Conservation (phyloP, 140 eudicot genomes). For the Oenanthe javanica region DNA sequence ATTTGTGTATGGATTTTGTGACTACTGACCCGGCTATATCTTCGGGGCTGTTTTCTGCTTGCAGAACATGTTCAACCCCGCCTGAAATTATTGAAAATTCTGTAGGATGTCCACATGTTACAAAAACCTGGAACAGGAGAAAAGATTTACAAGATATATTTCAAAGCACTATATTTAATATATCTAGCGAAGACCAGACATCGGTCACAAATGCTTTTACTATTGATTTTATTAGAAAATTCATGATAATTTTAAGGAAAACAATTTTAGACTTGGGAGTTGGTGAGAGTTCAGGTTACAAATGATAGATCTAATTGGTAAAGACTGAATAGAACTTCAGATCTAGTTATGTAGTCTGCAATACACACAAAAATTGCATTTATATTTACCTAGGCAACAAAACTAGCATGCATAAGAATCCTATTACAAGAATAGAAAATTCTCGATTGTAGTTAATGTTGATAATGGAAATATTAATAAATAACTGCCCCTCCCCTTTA, state of each 20-base stretch:
- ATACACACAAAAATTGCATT: background rate
- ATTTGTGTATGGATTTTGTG: background rate
- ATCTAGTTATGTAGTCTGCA: background rate
- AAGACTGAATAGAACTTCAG: background rate
- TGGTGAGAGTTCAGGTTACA: background rate
- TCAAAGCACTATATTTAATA: background rate
- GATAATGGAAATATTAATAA: background rate
- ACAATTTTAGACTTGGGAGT: background rate
- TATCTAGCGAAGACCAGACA: background rate
- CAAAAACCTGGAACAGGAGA: constrained; percentile 45
- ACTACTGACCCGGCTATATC: constrained; percentile 40
- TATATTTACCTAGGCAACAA: background rate
- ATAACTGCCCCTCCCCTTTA: background rate
- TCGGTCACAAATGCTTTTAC: background rate
- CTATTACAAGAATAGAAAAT: background rate
- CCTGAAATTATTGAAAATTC: constrained; percentile 55
- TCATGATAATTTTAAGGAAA: background rate
- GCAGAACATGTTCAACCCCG: constrained; percentile 43
- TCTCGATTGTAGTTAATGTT: background rate
- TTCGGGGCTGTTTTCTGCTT: constrained; percentile 44
- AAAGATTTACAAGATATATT: constrained; percentile 1
- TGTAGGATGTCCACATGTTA: constrained; percentile 54
- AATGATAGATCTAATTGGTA: background rate
- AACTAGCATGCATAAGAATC: background rate
- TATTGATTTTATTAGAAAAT: background rate